Evolutionary conservation across 768 basidiomycete genomes (phyloP).

Genomic region (Leccinum arenicola): DNA sequence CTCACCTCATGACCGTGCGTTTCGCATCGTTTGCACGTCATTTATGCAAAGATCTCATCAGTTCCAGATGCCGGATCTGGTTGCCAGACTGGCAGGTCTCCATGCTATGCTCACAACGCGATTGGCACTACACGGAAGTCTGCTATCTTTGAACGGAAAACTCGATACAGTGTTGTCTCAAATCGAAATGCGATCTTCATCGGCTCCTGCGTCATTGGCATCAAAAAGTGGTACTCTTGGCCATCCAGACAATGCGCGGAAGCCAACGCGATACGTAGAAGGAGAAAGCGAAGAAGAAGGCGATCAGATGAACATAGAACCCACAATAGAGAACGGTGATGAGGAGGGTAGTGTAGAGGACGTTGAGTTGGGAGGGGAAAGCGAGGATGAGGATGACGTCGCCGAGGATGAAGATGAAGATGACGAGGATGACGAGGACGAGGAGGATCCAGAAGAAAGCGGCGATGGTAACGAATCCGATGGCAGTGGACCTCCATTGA

Average conservation of each 20-base stretch:
- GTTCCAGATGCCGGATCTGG: constrained; percentile 84
- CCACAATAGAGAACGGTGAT: constrained; percentile 59
- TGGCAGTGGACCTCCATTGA: constrained; percentile 37
- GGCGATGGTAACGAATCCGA: constrained; percentile 41
- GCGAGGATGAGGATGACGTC: constrained; percentile 46
- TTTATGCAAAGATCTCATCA: constrained; percentile 10
- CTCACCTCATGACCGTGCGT: constrained; percentile 91
- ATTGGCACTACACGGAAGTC: constrained; percentile 76
- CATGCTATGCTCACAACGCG: constrained; percentile 80
- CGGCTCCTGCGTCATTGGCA: constrained; percentile 54
- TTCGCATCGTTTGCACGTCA: not conserved
- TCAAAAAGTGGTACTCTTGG: constrained; percentile 38
- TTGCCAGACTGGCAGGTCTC: constrained; percentile 80
- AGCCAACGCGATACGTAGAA: constrained; percentile 62
- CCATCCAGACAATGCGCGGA: constrained; percentile 36
- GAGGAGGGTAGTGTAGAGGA: constrained; percentile 79
- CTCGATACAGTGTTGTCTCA: constrained; percentile 94
- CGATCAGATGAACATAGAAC: constrained; percentile 55
- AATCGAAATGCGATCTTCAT: constrained; percentile 83
- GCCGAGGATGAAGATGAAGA: constrained; percentile 32
- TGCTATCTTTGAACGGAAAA: constrained; percentile 83
- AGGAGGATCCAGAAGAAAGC: constrained; percentile 41
- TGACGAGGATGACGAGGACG: constrained; percentile 41
- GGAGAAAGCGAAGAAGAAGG: constrained; percentile 76
- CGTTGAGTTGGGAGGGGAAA: constrained; percentile 67